Conservation (phyloP, 192 early-diverging fungal genomes). For the Phlyctochytrium bullatum region DNA sequence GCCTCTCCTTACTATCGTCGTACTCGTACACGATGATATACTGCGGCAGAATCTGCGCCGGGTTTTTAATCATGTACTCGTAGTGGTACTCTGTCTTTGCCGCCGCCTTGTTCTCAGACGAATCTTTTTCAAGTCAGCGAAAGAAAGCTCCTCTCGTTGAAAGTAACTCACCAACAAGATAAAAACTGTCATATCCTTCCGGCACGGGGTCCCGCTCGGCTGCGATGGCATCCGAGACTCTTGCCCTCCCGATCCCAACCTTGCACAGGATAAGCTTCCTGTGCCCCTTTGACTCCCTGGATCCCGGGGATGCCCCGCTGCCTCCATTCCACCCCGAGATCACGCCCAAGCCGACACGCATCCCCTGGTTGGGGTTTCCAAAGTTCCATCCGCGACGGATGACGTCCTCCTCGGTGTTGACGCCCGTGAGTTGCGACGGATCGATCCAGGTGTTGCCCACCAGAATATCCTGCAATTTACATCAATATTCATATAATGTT, state of each 20-base stretch:
- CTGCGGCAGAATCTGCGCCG: constrained; percentile 52
- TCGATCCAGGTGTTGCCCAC: constrained; percentile 45
- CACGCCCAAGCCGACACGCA: constrained; percentile 41
- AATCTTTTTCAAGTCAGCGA: constrained; percentile 25
- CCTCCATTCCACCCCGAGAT: constrained; percentile 9
- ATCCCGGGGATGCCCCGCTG: neutral
- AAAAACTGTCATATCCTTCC: constrained; percentile 61
- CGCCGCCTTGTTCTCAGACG: neutral
- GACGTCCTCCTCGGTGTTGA: constrained; percentile 61
- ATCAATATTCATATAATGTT: neutral
- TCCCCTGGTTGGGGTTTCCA: constrained; percentile 33
- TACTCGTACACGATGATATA: constrained; percentile 58
- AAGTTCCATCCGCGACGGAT: constrained; percentile 55
- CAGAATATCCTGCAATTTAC: constrained; percentile 38
- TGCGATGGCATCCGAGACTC: constrained; percentile 31
- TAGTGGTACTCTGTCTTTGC: constrained; percentile 35
- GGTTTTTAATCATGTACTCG: constrained; percentile 51
- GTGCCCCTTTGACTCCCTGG: neutral
- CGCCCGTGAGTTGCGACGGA: constrained; percentile 38
- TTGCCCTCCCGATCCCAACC: constrained; percentile 48
- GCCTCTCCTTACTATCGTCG: constrained; percentile 39
- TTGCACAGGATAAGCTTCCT: constrained; percentile 41
- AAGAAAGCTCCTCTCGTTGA: neutral
- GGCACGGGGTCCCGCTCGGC: constrained; percentile 38
- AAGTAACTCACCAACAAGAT: constrained; percentile 35